Conservation (phyloP, 257 asterid species). For the Petunia secreta region DNA sequence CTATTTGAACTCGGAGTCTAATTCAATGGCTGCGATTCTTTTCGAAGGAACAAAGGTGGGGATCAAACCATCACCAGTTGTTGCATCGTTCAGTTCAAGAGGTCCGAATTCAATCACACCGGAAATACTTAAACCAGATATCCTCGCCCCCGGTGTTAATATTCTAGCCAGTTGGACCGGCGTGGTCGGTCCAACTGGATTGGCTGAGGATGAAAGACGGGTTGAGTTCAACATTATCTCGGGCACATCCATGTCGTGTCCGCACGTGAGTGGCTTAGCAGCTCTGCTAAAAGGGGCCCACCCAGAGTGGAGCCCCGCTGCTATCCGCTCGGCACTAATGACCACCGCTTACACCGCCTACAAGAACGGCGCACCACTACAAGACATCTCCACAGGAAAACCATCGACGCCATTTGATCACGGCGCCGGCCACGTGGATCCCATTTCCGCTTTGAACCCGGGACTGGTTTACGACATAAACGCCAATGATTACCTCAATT, state of each 20-base stretch:
- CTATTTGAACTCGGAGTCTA: conserved; percentile 45
- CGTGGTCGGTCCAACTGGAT: conserved; percentile 60
- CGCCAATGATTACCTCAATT: conserved; percentile 54
- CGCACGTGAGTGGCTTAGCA: conserved; percentile 84
- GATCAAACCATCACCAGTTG: conserved; percentile 70
- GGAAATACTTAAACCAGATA: conserved; percentile 65
- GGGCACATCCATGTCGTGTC: conserved; percentile 89
- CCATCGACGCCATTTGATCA: conserved; percentile 82
- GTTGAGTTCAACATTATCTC: conserved; percentile 72
- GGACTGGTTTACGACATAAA: conserved; percentile 79
- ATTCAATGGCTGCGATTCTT: conserved; percentile 56
- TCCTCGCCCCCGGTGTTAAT: conserved; percentile 81
- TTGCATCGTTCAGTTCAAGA: conserved; percentile 77
- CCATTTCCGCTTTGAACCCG: conserved; percentile 76
- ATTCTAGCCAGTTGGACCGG: conserved; percentile 77
- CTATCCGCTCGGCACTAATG: conserved; percentile 59
- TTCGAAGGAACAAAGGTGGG: conserved; percentile 67
- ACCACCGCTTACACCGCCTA: conserved; percentile 71
- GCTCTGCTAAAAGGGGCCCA: conserved; percentile 64
- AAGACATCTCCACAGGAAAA: conserved; percentile 71
- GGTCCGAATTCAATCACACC: conserved; percentile 69
- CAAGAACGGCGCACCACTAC: conserved; percentile 55
- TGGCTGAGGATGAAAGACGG: conserved; percentile 60
- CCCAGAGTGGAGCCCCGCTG: conserved; percentile 75
- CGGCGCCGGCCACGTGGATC: conserved; percentile 94